Percentiles rank a stretch among this genome's conserved stretches.
These are phyloP conservation scores for Pseudogymnoascus sp. DNA, from an alignment of 2,329 filamentous ascomycete species.

Conservation along the genomic window DNA sequence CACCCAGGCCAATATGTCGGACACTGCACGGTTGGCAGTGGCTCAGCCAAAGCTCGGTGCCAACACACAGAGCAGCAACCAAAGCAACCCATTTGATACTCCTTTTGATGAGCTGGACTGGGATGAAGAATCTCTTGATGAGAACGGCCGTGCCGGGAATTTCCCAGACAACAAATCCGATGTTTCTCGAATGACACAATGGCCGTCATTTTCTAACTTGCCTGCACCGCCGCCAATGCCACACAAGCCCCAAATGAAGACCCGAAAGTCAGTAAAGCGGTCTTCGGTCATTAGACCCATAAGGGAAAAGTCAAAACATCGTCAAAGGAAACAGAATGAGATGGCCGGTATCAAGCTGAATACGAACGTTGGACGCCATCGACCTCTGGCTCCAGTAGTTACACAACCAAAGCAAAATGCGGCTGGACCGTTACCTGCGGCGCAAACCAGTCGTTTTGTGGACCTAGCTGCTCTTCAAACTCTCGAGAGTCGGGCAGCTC, in stretches of 20 bases:
- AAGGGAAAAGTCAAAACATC: slow-evolving; percentile 47
- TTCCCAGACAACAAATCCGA: background rate
- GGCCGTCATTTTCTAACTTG: slow-evolving; percentile 19
- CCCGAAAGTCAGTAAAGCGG: slow-evolving; percentile 13
- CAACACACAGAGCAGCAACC: background rate
- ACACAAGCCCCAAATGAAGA: slow-evolving; percentile 18
- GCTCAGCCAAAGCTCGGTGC: background rate
- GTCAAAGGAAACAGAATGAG: slow-evolving; percentile 54
- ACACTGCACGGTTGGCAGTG: background rate
- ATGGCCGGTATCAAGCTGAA: slow-evolving; percentile 60
- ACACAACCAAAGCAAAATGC: slow-evolving; percentile 25
- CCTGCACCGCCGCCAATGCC: slow-evolving; percentile 15
- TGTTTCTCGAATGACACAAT: slow-evolving; percentile 17
- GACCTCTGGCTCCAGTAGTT: slow-evolving; percentile 39
- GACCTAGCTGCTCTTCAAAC: slow-evolving; percentile 53
- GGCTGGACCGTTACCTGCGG: slow-evolving; percentile 11
- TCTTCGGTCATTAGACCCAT: slow-evolving; percentile 31
- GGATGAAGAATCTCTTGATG: slow-evolving; percentile 17
- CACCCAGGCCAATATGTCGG: background rate
- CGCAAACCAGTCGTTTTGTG: slow-evolving; percentile 31
- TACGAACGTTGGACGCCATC: slow-evolving; percentile 53
- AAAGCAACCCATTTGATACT: slow-evolving; percentile 22
- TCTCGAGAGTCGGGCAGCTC: slow-evolving; percentile 36
- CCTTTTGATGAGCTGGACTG: slow-evolving; percentile 18
- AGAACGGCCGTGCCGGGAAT: slow-evolving; percentile 19